phyloP scores from a whole-genome alignment of 305 asterid species.

The Rubia tinctorum region DNA sequence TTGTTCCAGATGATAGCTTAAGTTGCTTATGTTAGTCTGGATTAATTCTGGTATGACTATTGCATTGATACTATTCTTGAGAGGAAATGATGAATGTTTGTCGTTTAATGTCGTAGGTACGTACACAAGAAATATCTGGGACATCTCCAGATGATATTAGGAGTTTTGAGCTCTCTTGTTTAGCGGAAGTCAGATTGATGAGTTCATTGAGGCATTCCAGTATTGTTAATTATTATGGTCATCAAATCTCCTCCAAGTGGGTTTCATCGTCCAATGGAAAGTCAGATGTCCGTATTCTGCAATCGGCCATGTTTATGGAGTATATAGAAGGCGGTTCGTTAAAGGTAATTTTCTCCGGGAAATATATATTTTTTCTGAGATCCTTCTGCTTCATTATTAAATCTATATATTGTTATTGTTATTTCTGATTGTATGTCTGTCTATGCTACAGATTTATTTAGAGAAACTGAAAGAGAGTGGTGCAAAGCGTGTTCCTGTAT shows the following conservation, averaged over 20 bases:
- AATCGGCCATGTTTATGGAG: conserved; percentile 80
- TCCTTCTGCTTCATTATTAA: neutral
- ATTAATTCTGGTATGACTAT: neutral
- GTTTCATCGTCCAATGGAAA: conserved; percentile 43
- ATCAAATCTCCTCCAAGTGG: conserved; percentile 89
- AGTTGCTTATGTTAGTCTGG: neutral
- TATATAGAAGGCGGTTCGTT: conserved; percentile 84
- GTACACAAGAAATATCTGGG: conserved; percentile 56
- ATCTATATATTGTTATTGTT: neutral
- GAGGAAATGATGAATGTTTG: conserved; percentile 13
- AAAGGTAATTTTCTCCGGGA: conserved; percentile 41
- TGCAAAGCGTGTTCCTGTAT: conserved; percentile 49
- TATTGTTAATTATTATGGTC: conserved; percentile 77
- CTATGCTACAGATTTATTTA: conserved; percentile 54
- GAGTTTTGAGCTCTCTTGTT: conserved; percentile 66
- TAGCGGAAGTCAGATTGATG: conserved; percentile 87
- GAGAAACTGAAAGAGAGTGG: conserved; percentile 59
- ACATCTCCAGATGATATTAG: conserved; percentile 60
- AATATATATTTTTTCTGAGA: neutral
- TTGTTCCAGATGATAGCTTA: neutral
- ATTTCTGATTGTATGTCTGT: conserved; percentile 3
- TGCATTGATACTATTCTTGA: neutral
- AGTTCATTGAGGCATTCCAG: conserved; percentile 72
- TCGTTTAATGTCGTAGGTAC: conserved; percentile 54
- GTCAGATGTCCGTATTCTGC: conserved; percentile 45